phyloP scores from a whole-genome alignment of 495 filamentous ascomycete genomes.

The Podospora australis region DNA sequence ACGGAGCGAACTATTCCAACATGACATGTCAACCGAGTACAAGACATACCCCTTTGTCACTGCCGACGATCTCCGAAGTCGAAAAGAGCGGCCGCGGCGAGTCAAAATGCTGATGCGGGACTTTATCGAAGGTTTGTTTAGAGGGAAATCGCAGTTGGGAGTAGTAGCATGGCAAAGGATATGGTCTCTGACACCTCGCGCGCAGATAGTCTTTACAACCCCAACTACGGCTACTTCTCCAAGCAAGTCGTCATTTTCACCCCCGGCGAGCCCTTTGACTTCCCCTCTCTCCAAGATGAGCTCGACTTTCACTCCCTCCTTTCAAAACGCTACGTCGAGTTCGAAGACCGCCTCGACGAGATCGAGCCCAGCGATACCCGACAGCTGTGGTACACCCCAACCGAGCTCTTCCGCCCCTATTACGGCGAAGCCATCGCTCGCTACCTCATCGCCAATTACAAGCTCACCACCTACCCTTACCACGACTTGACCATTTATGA shows the following conservation, averaged over 20 bases:
- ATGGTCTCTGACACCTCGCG: constrained; percentile 1
- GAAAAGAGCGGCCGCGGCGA: constrained; percentile 69
- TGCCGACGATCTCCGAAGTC: constrained; percentile 61
- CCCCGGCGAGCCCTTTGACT: constrained; percentile 88
- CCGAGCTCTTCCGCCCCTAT: constrained; percentile 91
- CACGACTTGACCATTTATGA: constrained; percentile 98
- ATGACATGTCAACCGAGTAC: constrained; percentile 74
- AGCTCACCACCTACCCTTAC: constrained; percentile 87
- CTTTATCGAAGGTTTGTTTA: constrained; percentile 81
- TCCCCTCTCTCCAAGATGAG: constrained; percentile 73
- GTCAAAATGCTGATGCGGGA: constrained; percentile 97
- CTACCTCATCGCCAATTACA: constrained; percentile 93
- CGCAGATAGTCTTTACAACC: constrained; percentile 92
- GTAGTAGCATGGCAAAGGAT: too few relatives aligned
- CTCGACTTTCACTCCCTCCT: constrained; percentile 71
- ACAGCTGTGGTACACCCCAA: constrained; percentile 98
- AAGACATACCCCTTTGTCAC: constrained; percentile 76
- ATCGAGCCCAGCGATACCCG: constrained; percentile 59
- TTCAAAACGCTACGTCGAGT: constrained; percentile 73
- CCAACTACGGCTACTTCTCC: constrained; percentile 94
- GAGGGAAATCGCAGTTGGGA: too few relatives aligned
- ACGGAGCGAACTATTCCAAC: constrained; percentile 59
- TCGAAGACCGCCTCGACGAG: constrained; percentile 81
- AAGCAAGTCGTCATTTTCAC: constrained; percentile 96
- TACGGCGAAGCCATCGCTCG: constrained; percentile 95